These are phyloP conservation scores for Microascus cirrosus DNA, from an alignment of 2,329 filamentous ascomycete genomes.

Conservation along the genomic window DNA sequence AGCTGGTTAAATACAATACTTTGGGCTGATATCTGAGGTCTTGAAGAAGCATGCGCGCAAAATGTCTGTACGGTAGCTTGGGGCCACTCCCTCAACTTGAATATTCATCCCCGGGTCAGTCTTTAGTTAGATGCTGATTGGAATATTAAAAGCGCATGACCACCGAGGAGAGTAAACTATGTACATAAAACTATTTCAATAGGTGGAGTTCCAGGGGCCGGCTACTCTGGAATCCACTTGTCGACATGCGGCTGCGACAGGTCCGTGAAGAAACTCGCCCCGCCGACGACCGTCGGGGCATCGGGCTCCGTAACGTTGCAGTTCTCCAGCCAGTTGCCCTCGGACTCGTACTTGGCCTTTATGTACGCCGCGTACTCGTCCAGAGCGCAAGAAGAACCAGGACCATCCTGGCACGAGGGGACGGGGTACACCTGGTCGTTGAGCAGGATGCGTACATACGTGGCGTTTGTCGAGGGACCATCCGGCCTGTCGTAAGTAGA, in stretches of 20 bases:
- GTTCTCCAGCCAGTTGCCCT: slow-evolving; percentile 36
- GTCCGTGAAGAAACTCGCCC: slow-evolving; percentile 38
- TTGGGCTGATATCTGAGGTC: too few species aligned
- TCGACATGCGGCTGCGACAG: slow-evolving; percentile 25
- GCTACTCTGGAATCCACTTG: not conserved
- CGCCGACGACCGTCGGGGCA: slow-evolving; percentile 27
- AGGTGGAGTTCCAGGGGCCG: not conserved
- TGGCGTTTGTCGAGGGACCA: slow-evolving; percentile 4
- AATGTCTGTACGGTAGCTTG: too few species aligned
- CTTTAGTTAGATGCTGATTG: too few species aligned
- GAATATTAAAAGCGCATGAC: too few species aligned
- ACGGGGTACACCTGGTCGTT: slow-evolving; percentile 55
- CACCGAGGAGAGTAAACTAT: too few species aligned
- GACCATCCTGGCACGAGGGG: slow-evolving; percentile 40
- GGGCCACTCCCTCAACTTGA: too few species aligned
- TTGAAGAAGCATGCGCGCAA: too few species aligned
- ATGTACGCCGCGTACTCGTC: slow-evolving; percentile 32
- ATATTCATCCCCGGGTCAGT: too few species aligned
- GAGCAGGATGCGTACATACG: slow-evolving; percentile 43
- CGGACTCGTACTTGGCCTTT: slow-evolving; percentile 28
- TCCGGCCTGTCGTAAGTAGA: slow-evolving; percentile 6
- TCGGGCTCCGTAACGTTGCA: slow-evolving; percentile 31
- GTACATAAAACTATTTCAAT: not conserved
- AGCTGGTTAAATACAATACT: too few species aligned
- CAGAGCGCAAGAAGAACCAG: slow-evolving; percentile 40